Conservation (phyloP, 805 yeast genomes). For the Jamesozyma hellenica region DNA sequence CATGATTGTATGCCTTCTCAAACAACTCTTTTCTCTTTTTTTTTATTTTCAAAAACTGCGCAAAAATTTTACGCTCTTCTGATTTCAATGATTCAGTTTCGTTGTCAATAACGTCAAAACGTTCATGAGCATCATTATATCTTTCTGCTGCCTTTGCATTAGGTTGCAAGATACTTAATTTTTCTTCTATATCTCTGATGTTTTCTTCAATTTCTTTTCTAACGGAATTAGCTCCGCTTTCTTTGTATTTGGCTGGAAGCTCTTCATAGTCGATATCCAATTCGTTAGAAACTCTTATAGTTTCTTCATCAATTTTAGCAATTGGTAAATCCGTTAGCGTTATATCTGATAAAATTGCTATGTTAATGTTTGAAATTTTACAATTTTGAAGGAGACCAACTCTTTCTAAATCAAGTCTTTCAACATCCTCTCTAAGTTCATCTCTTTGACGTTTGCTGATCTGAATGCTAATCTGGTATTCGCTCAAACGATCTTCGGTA, state of each 20-base stretch:
- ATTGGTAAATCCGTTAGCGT: constrained; percentile 52
- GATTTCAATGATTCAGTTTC: constrained; percentile 56
- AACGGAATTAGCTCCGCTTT: constrained; percentile 24
- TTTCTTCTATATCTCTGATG: constrained; percentile 31
- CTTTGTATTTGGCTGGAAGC: constrained; percentile 36
- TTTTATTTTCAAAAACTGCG: constrained; percentile 50
- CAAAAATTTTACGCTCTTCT: constrained; percentile 44
- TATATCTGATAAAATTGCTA: constrained; percentile 52
- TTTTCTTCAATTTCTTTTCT: constrained; percentile 31
- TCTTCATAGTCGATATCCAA: constrained; percentile 47
- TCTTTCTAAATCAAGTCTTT: constrained; percentile 46
- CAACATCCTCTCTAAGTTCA: constrained; percentile 42
- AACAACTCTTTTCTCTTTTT: constrained; percentile 51
- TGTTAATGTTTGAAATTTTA: constrained; percentile 55
- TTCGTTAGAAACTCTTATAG: constrained; percentile 34
- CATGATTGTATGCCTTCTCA: constrained; percentile 65
- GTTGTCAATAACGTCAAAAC: constrained; percentile 48
- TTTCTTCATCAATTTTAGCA: constrained; percentile 37
- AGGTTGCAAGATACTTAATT: constrained; percentile 47
- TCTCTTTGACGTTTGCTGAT: constrained; percentile 29
- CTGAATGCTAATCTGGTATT: constrained; percentile 23
- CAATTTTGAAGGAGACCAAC: constrained; percentile 56
- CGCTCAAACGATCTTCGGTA: constrained; percentile 43
- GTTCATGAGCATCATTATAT: constrained; percentile 54
- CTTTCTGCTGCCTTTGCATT: constrained; percentile 73